Evolutionary conservation across 192 early-diverging fungal species (phyloP).

Genomic region (Backusella psychrophila): DNA sequence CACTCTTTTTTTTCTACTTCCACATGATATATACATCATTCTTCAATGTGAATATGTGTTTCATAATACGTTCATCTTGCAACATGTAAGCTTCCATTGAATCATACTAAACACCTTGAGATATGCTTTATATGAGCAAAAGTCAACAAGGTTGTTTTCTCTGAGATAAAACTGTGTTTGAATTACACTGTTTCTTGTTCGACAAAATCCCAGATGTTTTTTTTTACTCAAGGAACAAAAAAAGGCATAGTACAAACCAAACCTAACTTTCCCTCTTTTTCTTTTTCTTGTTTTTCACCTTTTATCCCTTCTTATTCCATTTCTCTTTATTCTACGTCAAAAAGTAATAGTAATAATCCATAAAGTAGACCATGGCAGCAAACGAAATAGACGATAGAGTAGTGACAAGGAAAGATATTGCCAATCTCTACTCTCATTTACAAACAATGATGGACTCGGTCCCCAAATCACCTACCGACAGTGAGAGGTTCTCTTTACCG

Average conservation of each 20-base stretch:
- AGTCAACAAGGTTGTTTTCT: neutral
- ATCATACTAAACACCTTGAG: neutral
- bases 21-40: neutral
- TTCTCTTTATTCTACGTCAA: neutral
- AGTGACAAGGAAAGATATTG: conserved; percentile 50
- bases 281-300: neutral
- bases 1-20: neutral
- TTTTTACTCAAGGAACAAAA: neutral
- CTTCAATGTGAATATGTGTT: neutral
- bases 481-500: conserved; percentile 13
- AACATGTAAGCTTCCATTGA: neutral
- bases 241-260: neutral
- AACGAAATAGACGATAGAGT: conserved; percentile 1
- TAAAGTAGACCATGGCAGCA: neutral
- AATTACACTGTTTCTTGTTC: neutral
- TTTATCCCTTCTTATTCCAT: neutral
- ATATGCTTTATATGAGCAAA: neutral
- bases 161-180: neutral
- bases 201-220: neutral
- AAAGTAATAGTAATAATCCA: neutral
- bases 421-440: conserved; percentile 51
- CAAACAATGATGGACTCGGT: conserved; percentile 51
- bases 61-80: neutral
- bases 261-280: neutral
- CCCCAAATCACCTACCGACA: neutral